These are phyloP conservation scores for Colletotrichum sansevieriae DNA, from an alignment of 2,329 filamentous ascomycete species.

Conservation along the genomic window DNA sequence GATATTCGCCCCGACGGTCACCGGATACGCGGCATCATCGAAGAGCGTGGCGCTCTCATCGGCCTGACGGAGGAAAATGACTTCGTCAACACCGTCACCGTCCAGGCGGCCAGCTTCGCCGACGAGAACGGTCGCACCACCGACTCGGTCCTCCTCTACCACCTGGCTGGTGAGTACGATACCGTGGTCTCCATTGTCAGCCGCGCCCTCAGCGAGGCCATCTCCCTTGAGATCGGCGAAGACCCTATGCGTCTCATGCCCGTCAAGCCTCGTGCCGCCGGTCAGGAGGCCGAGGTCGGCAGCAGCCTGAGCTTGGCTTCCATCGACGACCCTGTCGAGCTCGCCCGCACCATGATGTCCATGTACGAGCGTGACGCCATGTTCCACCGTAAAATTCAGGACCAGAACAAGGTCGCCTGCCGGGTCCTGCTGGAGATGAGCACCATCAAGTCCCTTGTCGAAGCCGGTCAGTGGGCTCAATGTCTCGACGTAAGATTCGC, in stretches of 20 bases:
- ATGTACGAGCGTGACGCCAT: slow-evolving; percentile 73
- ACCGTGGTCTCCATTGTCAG: slow-evolving; percentile 93
- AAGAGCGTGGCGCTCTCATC: slow-evolving; percentile 86
- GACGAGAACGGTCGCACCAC: slow-evolving; percentile 95
- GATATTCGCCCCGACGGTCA: slow-evolving; percentile 90
- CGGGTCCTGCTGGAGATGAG: slow-evolving; percentile 71
- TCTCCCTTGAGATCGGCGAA: slow-evolving; percentile 87
- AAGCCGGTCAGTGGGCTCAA: slow-evolving; percentile 67
- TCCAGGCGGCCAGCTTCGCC: slow-evolving; percentile 91
- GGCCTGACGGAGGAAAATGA: slow-evolving; percentile 83
- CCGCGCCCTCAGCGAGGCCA: slow-evolving; percentile 88
- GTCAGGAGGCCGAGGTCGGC: slow-evolving; percentile 55
- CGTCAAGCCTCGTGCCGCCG: slow-evolving; percentile 76
- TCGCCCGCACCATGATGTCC: slow-evolving; percentile 71
- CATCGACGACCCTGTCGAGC: slow-evolving; percentile 71
- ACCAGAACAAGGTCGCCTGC: slow-evolving; percentile 69
- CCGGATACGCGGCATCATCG: slow-evolving; percentile 87
- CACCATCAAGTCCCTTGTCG: slow-evolving; percentile 69
- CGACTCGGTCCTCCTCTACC: slow-evolving; percentile 94
- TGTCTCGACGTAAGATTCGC: slow-evolving; percentile 68
- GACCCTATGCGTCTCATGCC: slow-evolving; percentile 83
- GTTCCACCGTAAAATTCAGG: slow-evolving; percentile 70
- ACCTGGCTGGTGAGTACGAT: slow-evolving; percentile 95
- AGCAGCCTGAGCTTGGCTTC: slow-evolving; percentile 72
- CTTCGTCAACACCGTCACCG: slow-evolving; percentile 91